Conservation (phyloP, 2,329 filamentous ascomycete species). For the Orbilia quercus region DNA sequence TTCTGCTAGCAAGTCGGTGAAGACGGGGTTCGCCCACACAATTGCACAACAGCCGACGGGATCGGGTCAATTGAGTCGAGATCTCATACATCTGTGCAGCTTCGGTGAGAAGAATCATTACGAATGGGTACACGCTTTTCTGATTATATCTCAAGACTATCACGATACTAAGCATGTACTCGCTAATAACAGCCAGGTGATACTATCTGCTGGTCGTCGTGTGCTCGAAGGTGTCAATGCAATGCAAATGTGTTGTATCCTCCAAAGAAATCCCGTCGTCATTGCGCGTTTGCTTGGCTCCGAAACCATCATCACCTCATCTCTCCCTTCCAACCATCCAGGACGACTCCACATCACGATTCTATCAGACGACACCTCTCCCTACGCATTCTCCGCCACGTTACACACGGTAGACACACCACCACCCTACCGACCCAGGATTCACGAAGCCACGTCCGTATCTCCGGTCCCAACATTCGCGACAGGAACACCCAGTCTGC, state of each 20-base stretch:
- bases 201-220: too few species aligned
- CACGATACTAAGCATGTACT: not conserved
- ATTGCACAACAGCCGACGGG: too few species aligned
- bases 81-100: not conserved
- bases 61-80: not conserved
- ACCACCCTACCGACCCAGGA: not conserved
- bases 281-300: conserved; percentile 27
- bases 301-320: conserved; percentile 3
- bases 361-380: not conserved
- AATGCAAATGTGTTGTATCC: conserved; percentile 12
- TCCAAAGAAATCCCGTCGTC: conserved; percentile 1
- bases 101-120: not conserved
- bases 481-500: too few species aligned
- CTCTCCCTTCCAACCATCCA: conserved; percentile 23
- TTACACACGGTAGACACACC: not conserved
- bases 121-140: too few species aligned
- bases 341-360: not conserved
- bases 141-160: too few species aligned
- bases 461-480: too few species aligned
- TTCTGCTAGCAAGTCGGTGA: too few species aligned
- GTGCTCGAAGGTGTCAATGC: too few species aligned
- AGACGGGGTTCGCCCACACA: too few species aligned
- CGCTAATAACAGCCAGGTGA: not conserved
- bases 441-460: not conserved
- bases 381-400: not conserved